Conservation (phyloP, 305 asterid genomes). For the Fraxinus floribunda region DNA sequence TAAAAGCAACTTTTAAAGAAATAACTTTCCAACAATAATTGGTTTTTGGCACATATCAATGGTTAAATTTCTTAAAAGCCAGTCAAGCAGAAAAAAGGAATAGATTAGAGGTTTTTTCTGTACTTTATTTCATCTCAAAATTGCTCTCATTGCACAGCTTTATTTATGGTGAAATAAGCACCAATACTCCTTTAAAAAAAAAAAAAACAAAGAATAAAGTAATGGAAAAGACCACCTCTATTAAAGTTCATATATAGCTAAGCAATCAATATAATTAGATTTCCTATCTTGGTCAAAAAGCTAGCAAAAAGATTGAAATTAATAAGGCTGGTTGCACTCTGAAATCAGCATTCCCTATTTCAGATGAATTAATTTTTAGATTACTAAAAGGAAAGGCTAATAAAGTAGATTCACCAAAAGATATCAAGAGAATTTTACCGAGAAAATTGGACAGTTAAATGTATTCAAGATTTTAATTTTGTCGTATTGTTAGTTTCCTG, state of each 20-base stretch:
- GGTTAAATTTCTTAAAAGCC: slow-evolving; percentile 12
- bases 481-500: background rate
- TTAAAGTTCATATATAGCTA: slow-evolving; percentile 23
- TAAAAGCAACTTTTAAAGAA: background rate
- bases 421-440: background rate
- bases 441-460: background rate
- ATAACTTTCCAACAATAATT: background rate
- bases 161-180: slow-evolving; percentile 26
- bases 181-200: slow-evolving; percentile 9
- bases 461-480: background rate
- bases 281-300: slow-evolving; percentile 38
- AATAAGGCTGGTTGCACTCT: slow-evolving; percentile 28
- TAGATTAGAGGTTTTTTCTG: background rate
- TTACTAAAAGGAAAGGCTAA: background rate
- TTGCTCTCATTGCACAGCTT: slow-evolving; percentile 12
- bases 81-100: slow-evolving; percentile 18
- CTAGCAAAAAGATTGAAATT: slow-evolving; percentile 26
- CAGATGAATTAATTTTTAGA: background rate
- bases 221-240: slow-evolving; percentile 31
- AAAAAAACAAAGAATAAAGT: slow-evolving; percentile 35
- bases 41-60: background rate
- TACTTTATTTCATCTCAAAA: slow-evolving; percentile 9
- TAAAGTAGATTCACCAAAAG: background rate
- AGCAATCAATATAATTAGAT: slow-evolving; percentile 30
- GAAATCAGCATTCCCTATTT: slow-evolving; percentile 11